Conservation (phyloP, 2,329 filamentous ascomycete genomes). For the Cercospora sp. region DNA sequence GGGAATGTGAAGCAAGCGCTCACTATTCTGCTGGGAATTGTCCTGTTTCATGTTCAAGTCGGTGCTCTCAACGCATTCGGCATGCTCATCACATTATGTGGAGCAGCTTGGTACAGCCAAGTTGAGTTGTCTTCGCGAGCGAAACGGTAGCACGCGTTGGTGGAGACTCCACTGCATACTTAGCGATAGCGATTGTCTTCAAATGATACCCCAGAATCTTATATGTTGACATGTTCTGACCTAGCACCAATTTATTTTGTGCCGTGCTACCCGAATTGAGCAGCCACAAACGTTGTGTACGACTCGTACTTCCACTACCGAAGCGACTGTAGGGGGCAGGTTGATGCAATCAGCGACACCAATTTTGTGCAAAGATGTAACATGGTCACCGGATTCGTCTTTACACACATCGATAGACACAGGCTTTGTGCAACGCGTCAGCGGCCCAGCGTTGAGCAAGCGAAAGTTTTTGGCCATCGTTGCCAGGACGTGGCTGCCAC, state of each 20-base stretch:
- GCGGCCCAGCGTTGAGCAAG: neutral
- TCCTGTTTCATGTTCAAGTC: conserved; percentile 41
- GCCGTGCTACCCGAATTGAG: neutral
- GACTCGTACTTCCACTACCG: neutral
- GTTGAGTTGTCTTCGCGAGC: conserved; percentile 49
- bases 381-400: neutral
- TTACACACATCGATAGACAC: neutral
- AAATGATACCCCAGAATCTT: neutral
- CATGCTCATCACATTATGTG: conserved; percentile 57
- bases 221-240: neutral
- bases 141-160: conserved; percentile 9
- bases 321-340: neutral
- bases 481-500: neutral
- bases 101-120: conserved; percentile 60
- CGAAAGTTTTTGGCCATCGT: neutral
- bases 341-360: neutral
- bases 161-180: neutral
- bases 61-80: conserved; percentile 53
- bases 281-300: neutral
- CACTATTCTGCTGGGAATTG: conserved; percentile 42
- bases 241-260: neutral
- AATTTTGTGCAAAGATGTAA: neutral
- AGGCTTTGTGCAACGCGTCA: neutral
- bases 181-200: neutral
- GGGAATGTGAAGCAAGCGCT: conserved; percentile 44